Evolutionary conservation across 169 alveolate genomes (phyloP), one percentile per base, ranked within the genome.

Genomic region (Plasmodium vivax): DNA sequence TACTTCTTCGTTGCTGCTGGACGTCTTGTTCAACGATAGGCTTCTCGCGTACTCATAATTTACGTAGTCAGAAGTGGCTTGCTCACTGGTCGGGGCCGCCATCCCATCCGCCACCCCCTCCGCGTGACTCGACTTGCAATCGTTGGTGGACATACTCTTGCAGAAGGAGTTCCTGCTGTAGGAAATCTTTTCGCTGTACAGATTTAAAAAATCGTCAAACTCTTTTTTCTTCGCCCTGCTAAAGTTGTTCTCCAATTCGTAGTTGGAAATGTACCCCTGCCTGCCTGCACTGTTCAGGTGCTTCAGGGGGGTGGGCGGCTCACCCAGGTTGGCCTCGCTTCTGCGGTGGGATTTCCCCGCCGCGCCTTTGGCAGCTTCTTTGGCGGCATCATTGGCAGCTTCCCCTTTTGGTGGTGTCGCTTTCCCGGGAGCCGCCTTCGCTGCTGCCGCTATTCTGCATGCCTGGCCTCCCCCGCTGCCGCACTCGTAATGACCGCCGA

Each of bases 221-320:
- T 71, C 71, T 45, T 84, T 84, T 72, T 84, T 84, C n/a, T 38
- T 84, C 16, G 27, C 19, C 7, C 75, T 45, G 16, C 51, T 72
- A 43, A 38, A 84, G 47, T 84, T 84, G 56, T 84, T 72, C 54
- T 72, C 83, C 38, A 84, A 14, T 71, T 84, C 93, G 54, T 41
- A 84, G 8, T 84, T 71, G 5, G 74, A 84, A 23, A 68, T 68
- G 71, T 84, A 43, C 10, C 83, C 93, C 16, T 56, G 62, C 3
- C 77, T 84, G 14, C 32, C 3, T 23, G 47, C 10, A 19, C 38
- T 19, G 77, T 62, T 2, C 38, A 62, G 9, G 16, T 62, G 36
- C 36, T 62, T 62, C 77, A 19, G 36, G 38, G 77, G 36, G 38
- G 3, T 62, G 23, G 3, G 16, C 77, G 36, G 9, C 36, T 62